phyloP scores from a whole-genome alignment of 768 basidiomycete genomes.

The Xanthoconium purpureum region DNA sequence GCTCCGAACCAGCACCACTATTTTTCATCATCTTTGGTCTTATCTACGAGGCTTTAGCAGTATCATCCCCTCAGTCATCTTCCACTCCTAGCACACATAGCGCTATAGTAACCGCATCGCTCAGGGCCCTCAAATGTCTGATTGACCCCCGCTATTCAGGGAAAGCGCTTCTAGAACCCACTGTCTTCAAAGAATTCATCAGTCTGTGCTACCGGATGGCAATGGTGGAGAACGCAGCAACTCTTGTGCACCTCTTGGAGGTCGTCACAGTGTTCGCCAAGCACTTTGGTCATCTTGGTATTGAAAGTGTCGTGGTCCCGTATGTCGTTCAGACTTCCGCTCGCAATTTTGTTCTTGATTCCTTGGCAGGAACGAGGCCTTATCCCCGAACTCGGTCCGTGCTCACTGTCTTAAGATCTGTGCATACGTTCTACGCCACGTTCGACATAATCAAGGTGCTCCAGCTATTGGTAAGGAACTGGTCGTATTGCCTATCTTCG shows the following conservation, averaged over 20 bases:
- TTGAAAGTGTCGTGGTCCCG: conserved; percentile 23
- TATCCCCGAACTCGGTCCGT: conserved; percentile 33
- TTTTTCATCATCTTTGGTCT: conserved; percentile 92
- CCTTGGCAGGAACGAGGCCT: conserved; percentile 28
- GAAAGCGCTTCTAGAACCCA: conserved; percentile 71
- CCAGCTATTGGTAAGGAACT: conserved; percentile 48
- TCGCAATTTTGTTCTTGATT: background rate
- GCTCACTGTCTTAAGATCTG: conserved; percentile 81
- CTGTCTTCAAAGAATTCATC: conserved; percentile 87
- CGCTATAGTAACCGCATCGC: conserved; percentile 53
- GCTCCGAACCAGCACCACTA: conserved; percentile 67
- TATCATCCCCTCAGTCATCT: conserved; percentile 59
- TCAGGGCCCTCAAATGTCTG: conserved; percentile 78
- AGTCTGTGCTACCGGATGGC: conserved; percentile 87
- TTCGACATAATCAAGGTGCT: conserved; percentile 54
- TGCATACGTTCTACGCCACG: conserved; percentile 73
- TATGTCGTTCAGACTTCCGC: background rate
- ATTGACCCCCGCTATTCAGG: conserved; percentile 80
- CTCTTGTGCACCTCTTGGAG: conserved; percentile 72
- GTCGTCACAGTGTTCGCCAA: conserved; percentile 59
- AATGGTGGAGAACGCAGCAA: conserved; percentile 73
- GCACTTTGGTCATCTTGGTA: conserved; percentile 31
- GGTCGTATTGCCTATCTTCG: background rate
- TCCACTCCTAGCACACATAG: conserved; percentile 40
- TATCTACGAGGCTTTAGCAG: conserved; percentile 83